A percentile compares a stretch with the other conserved stretches of the same genome.
phyloP scores from a whole-genome alignment of 2,329 filamentous ascomycete species.

The Mollisiaceae sp. region DNA sequence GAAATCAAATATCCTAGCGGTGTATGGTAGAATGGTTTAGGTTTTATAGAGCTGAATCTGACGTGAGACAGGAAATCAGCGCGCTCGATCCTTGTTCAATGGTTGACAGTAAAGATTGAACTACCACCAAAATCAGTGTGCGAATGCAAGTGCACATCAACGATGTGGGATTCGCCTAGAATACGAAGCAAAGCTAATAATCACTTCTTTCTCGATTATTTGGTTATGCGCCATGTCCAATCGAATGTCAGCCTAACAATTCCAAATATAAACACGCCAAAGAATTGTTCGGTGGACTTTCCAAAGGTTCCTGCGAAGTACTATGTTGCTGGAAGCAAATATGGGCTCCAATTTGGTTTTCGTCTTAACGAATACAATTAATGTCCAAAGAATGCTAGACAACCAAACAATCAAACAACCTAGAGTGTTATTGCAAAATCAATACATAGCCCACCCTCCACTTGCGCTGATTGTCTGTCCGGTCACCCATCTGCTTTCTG shows the following conservation, averaged over 20 bases:
- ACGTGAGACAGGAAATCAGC: neutral
- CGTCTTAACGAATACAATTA: no score
- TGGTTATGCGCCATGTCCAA: no score
- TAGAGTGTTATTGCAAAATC: neutral
- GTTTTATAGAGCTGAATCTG: neutral
- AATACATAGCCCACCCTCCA: constrained; percentile 33
- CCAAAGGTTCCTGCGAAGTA: no score
- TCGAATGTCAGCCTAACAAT: no score
- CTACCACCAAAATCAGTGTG: neutral
- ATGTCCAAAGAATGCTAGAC: no score
- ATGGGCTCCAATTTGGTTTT: no score
- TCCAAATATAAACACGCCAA: no score
- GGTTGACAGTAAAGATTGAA: neutral
- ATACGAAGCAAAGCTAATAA: no score
- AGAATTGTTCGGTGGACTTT: no score
- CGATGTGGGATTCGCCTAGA: no score
- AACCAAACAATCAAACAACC: neutral
- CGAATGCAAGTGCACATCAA: neutral
- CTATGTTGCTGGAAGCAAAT: no score
- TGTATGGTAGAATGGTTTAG: neutral
- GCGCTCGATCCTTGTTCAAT: neutral
- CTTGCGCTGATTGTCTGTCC: constrained; percentile 40
- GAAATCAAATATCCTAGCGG: neutral
- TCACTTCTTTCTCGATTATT: no score
- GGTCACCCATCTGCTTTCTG: constrained; percentile 53